Evolutionary conservation across 257 asterid genomes (phyloP).

Genomic region (Solanum dulcamara): DNA sequence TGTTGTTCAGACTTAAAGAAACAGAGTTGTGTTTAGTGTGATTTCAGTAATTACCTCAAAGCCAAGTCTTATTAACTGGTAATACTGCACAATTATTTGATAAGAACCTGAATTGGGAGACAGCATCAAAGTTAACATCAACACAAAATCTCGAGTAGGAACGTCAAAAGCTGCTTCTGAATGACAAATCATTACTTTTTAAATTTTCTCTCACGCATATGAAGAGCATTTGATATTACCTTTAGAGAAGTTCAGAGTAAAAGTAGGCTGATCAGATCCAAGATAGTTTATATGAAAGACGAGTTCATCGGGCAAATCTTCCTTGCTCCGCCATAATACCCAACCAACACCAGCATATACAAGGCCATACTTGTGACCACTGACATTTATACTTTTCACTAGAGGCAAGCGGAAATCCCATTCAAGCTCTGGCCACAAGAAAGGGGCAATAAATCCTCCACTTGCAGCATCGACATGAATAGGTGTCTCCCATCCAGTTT

Average conservation of each 20-base stretch:
- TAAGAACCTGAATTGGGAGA: conserved; percentile 35
- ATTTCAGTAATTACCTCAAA: conserved; percentile 41
- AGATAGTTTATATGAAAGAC: conserved; percentile 70
- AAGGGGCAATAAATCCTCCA: conserved; percentile 79
- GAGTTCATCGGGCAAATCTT: conserved; percentile 58
- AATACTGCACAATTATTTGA: conserved; percentile 68
- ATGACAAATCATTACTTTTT: background rate
- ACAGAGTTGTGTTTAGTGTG: background rate
- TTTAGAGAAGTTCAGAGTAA: conserved; percentile 73
- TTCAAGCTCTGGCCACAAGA: conserved; percentile 54
- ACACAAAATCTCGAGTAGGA: background rate
- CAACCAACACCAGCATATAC: conserved; percentile 78
- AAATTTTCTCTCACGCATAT: background rate
- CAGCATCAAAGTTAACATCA: background rate
- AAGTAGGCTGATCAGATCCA: conserved; percentile 79
- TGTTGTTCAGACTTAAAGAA: background rate
- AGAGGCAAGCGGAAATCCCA: conserved; percentile 81
- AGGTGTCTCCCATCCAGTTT: conserved; percentile 69
- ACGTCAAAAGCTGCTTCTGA: background rate
- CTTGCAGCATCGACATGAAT: conserved; percentile 89
- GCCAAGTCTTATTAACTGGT: conserved; percentile 81
- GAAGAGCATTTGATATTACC: conserved; percentile 12
- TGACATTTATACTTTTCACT: conserved; percentile 73
- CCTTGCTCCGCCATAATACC: conserved; percentile 63
- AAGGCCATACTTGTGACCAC: conserved; percentile 78